Evolutionary conservation across 805 yeast genomes (phyloP).

Genomic region (Wickerhamiella kurtzmanii): DNA sequence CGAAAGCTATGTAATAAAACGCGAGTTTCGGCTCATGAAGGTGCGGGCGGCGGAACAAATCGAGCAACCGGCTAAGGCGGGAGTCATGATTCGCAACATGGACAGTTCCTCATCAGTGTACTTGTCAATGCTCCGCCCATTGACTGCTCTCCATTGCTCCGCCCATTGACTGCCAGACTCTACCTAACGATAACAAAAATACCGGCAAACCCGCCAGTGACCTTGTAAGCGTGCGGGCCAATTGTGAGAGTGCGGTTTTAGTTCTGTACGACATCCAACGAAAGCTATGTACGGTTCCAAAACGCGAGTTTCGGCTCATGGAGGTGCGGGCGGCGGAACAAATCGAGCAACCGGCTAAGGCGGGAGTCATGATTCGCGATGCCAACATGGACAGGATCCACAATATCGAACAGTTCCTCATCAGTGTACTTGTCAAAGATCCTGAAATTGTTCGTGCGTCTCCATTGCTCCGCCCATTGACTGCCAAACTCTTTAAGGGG

Average conservation of each 20-base stretch:
- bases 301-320: conserved; percentile 1
- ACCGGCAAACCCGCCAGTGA: no score
- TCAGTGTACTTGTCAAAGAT: conserved; percentile 47
- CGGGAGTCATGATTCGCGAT: background rate
- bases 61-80: background rate
- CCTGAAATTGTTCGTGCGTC: conserved; percentile 38
- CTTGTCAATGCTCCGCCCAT: conserved; percentile 36
- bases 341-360: background rate
- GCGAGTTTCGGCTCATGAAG: background rate
- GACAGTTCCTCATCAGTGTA: conserved; percentile 59
- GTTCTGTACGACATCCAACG: background rate
- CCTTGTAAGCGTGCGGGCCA: no score
- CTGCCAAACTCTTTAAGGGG: conserved; percentile 32
- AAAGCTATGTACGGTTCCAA: background rate
- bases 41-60: background rate
- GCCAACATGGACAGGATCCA: conserved; percentile 30
- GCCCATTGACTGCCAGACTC: no score
- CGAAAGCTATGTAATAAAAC: background rate
- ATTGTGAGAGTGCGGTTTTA: background rate
- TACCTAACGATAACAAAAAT: no score
- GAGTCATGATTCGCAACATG: conserved; percentile 18
- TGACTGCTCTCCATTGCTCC: no score
- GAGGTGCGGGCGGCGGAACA: background rate
- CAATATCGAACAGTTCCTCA: conserved; percentile 53
- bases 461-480: conserved; percentile 42